Conservation (phyloP, 1,284 basidiomycete genomes). For the Fistulina hepatica region DNA sequence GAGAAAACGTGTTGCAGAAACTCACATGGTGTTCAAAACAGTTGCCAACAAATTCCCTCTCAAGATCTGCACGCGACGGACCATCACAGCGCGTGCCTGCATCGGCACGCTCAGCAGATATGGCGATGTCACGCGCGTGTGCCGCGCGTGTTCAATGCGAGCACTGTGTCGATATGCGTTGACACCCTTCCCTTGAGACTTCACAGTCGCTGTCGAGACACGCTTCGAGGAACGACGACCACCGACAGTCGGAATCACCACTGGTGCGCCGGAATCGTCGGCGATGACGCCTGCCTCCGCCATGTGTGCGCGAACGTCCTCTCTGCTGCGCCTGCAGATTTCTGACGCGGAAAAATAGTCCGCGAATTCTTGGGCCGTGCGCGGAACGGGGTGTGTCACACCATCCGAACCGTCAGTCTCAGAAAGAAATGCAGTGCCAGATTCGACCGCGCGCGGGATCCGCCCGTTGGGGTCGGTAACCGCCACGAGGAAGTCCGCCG, state of each 20-base stretch:
- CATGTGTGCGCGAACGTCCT: slow-evolving; percentile 36
- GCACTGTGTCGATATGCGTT: too few relatives aligned
- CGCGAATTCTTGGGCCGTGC: slow-evolving; percentile 53
- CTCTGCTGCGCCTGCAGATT: slow-evolving; percentile 28
- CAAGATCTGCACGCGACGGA: slow-evolving; percentile 56
- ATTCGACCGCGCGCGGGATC: too few relatives aligned
- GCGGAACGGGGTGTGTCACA: slow-evolving; percentile 40
- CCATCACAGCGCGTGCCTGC: slow-evolving; percentile 60
- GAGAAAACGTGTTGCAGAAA: background rate
- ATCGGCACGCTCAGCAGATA: slow-evolving; percentile 42
- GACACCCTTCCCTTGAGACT: too few relatives aligned
- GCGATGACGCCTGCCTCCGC: slow-evolving; percentile 30
- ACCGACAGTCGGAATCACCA: too few relatives aligned
- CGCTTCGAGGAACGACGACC: slow-evolving; percentile 22
- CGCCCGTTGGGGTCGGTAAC: slow-evolving; percentile 50
- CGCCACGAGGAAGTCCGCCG: slow-evolving; percentile 61
- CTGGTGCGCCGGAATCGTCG: slow-evolving; percentile 23
- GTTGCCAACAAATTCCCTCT: slow-evolving; percentile 40
- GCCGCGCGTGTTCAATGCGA: too few relatives aligned
- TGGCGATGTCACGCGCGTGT: too few relatives aligned
- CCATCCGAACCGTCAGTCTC: slow-evolving; percentile 29
- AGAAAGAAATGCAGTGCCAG: too few relatives aligned
- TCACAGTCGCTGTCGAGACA: too few relatives aligned
- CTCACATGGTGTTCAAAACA: slow-evolving; percentile 26
- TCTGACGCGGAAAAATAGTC: slow-evolving; percentile 35